A percentile compares a stretch with the other conserved stretches of the same genome.
Evolutionary conservation across 306 rosid species (phyloP).

Genomic region (Prunus armeniaca): DNA sequence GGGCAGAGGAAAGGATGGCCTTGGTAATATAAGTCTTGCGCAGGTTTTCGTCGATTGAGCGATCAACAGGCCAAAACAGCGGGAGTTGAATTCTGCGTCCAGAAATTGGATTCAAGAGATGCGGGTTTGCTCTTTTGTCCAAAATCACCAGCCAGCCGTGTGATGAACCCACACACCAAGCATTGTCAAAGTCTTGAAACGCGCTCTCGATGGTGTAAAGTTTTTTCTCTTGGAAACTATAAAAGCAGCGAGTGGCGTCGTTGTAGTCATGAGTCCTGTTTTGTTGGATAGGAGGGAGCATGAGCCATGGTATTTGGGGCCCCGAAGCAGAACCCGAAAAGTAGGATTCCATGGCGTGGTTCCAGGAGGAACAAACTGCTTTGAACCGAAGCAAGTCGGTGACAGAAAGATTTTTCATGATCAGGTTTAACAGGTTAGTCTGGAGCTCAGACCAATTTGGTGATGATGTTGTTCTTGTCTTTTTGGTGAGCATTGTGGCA

Average conservation of each 20-base stretch:
- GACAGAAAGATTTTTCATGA: neutral
- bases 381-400: neutral
- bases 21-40: neutral
- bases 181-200: neutral
- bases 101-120: slow-evolving; percentile 1
- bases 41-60: no score
- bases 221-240: neutral
- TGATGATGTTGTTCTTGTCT: neutral
- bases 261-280: neutral
- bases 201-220: neutral
- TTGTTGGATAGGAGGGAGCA: neutral
- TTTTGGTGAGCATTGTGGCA: neutral
- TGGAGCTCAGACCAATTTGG: neutral
- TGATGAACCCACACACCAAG: slow-evolving; percentile 8
- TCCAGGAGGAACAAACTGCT: neutral
- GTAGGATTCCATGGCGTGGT: neutral
- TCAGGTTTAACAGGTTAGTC: neutral
- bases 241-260: neutral
- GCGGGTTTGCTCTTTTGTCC: neutral
- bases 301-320: neutral
- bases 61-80: neutral
- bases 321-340: neutral
- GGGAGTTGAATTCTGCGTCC: neutral
- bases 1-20: neutral
- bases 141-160: neutral